Evolutionary conservation across 768 basidiomycete species (phyloP), one percentile per base, ranked within the genome.

Genomic region (Gautieria morchelliformis): DNA sequence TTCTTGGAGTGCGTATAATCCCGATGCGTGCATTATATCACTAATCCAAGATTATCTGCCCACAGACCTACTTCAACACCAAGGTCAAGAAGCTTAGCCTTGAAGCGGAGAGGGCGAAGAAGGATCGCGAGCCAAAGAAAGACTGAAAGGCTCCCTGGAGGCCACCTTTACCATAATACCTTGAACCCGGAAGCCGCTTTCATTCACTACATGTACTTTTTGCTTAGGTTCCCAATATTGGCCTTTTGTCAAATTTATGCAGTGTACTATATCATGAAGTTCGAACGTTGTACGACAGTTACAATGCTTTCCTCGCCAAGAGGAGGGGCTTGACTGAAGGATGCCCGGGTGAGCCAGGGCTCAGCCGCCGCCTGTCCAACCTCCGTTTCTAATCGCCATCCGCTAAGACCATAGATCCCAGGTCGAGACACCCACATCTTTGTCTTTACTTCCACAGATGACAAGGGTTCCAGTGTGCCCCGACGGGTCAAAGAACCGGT

Each of bases 41-140:
- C 53, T 37, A 15, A 24, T 37, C n/a, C 46, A 37, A 6, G 14
- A 15, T 48, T 11, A 32, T 17, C 46, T 39, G 17, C 37, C 42
- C 24, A 44, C 60, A 87, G 85, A 87, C 85, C 4, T 77, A 82
- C 67, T 84, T 88, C 73, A 91, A 88, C 67, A 77, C 82, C 60
- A 81, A 82, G 60, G 73, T 84, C 58, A 90, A 91, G 73, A 78
- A 78, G 64, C 61, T 82, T 57, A 78, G 75, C 19, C 69, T 83
- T 41, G 80, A 79, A 35, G 78, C 76, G 6, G 70, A 74, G 52
- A 79, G 74, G 63, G 82, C 81, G 64, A 78, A 81, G 64, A 70
- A 72, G 41, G 52, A 48, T 35, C 42, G 54, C 30, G 55, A 60
- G 30, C 45, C 24, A 20, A 58, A 27, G 39, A 30, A 35, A 37